Percentiles rank a stretch among this genome's conserved stretches.
phyloP scores from a whole-genome alignment of 2,329 filamentous ascomycete species.

The Penicillium nordicum region DNA sequence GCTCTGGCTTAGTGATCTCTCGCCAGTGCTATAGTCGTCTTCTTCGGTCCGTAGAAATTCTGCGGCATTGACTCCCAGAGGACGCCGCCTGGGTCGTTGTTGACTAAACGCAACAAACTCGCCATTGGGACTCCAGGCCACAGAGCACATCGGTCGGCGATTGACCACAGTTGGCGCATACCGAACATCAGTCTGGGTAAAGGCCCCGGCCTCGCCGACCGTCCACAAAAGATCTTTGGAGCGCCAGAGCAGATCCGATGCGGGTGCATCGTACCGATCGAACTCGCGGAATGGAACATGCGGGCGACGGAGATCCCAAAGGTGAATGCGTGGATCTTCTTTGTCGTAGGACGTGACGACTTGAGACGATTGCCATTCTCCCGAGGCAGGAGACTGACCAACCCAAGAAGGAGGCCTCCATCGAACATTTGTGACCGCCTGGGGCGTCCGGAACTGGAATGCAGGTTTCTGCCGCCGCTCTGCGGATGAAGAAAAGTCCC shows the following conservation, averaged over 20 bases:
- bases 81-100: conserved; percentile 46
- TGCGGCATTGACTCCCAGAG: conserved; percentile 38
- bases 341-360: conserved; percentile 61
- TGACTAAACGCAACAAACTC: conserved; percentile 56
- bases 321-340: conserved; percentile 58
- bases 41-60: conserved; percentile 41
- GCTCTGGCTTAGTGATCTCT: conserved; percentile 49
- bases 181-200: conserved; percentile 61
- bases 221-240: conserved; percentile 64
- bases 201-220: conserved; percentile 58
- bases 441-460: conserved; percentile 58
- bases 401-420: conserved; percentile 61
- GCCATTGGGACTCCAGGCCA: conserved; percentile 57
- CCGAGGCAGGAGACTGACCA: conserved; percentile 49
- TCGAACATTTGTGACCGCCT: conserved; percentile 59
- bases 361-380: conserved; percentile 59
- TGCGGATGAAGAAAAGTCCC: conserved; percentile 58
- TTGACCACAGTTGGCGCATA: conserved; percentile 58
- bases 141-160: conserved; percentile 54
- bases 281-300: conserved; percentile 62
- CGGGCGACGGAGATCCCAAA: conserved; percentile 63
- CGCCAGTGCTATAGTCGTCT: conserved; percentile 46
- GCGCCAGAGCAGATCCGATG: conserved; percentile 62
- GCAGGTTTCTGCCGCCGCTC: conserved; percentile 57
- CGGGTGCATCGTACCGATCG: conserved; percentile 52